Conservation (phyloP, 805 yeast genomes). For the Kluyveromyces starmeri region DNA sequence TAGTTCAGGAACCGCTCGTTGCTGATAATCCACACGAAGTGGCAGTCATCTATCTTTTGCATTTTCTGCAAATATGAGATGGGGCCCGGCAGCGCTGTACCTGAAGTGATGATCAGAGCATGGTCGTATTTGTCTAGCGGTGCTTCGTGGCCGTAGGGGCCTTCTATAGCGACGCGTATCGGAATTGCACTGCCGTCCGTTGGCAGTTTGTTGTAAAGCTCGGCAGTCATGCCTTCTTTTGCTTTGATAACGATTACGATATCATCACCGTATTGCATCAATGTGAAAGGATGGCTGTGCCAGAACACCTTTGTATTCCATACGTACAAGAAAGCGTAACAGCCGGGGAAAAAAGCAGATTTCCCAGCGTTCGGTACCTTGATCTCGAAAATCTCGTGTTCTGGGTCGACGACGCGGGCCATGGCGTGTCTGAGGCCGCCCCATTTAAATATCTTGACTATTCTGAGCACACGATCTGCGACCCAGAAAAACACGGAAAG, state of each 20-base stretch:
- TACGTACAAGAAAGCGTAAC: conserved; percentile 9
- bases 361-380: conserved; percentile 4
- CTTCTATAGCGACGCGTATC: conserved; percentile 43
- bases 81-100: conserved; percentile 64
- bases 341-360: conserved; percentile 10
- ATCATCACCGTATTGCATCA: conserved; percentile 32
- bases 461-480: conserved; percentile 33
- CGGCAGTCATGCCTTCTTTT: conserved; percentile 39
- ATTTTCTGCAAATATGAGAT: conserved; percentile 7
- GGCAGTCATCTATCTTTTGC: background rate
- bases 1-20: conserved; percentile 6
- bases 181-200: conserved; percentile 17
- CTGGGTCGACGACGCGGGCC: conserved; percentile 4
- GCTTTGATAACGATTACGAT: conserved; percentile 36
- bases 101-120: conserved; percentile 59
- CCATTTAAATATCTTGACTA: conserved; percentile 23
- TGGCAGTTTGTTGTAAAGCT: conserved; percentile 25
- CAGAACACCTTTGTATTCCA: conserved; percentile 29
- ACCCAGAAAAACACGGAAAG: conserved; percentile 34
- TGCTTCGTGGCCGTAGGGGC: conserved; percentile 57
- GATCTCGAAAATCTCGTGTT: conserved; percentile 7
- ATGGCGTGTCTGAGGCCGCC: conserved; percentile 12
- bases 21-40: conserved; percentile 9
- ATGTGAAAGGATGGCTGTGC: conserved; percentile 53
- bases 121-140: conserved; percentile 43